These are phyloP conservation scores for Prunella vulgaris DNA, from an alignment of 257 asterid species.

Conservation along the genomic window DNA sequence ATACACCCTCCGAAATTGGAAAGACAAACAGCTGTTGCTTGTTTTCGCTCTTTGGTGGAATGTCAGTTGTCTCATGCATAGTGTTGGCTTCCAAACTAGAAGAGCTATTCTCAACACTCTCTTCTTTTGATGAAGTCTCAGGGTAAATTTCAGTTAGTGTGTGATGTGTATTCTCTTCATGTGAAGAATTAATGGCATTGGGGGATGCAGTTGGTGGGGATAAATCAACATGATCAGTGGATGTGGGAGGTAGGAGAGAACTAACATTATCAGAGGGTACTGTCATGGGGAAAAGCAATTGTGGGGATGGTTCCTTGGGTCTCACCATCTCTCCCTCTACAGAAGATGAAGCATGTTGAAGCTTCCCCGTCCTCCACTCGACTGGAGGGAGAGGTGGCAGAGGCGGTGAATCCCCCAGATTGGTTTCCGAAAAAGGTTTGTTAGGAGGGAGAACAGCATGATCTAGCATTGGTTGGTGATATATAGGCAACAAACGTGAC, in stretches of 20 bases:
- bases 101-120: slow-evolving; percentile 25
- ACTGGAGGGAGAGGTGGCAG: slow-evolving; percentile 96
- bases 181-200: slow-evolving; percentile 15
- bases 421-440: slow-evolving; percentile 31
- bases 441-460: slow-evolving; percentile 32
- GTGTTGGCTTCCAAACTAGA: slow-evolving; percentile 27
- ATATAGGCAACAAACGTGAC: slow-evolving; percentile 18
- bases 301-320: slow-evolving; percentile 15
- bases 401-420: slow-evolving; percentile 67
- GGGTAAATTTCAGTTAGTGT: slow-evolving; percentile 18
- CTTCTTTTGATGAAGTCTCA: slow-evolving; percentile 28
- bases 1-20: slow-evolving; percentile 34
- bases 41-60: slow-evolving; percentile 23
- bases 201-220: slow-evolving; percentile 28
- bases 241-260: slow-evolving; percentile 20
- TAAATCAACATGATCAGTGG: slow-evolving; percentile 19
- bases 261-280: slow-evolving; percentile 16
- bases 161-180: slow-evolving; percentile 28
- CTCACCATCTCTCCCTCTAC: slow-evolving; percentile 28
- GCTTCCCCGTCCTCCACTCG: slow-evolving; percentile 82
- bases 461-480: slow-evolving; percentile 29
- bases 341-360: slow-evolving; percentile 40
- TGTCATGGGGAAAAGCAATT: neutral
- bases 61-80: slow-evolving; percentile 19
- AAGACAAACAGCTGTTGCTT: slow-evolving; percentile 17